Percentiles rank a stretch among this genome's conserved stretches.
Conservation (phyloP, 495 filamentous ascomycete species). For the Cercophora scortea region DNA sequence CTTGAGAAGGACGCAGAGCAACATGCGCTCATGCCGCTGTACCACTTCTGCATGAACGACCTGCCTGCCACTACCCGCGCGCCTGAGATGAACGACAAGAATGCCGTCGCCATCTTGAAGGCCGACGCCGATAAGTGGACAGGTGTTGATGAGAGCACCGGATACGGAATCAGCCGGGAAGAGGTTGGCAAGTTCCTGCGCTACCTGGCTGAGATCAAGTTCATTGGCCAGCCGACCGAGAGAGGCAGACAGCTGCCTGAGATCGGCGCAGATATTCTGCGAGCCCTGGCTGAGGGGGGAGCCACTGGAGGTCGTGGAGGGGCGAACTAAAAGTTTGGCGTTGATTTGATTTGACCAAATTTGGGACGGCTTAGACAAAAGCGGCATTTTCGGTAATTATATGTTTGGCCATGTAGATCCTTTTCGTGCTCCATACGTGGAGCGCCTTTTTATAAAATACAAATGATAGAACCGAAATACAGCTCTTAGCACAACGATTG, state of each 20-base stretch:
- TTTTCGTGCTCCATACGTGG: neutral
- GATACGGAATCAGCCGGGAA: conserved; percentile 57
- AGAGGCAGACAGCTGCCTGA: conserved; percentile 42
- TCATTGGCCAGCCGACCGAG: conserved; percentile 51
- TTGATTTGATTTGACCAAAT: neutral
- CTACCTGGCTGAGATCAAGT: conserved; percentile 64
- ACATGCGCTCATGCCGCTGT: conserved; percentile 76
- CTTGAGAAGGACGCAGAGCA: conserved; percentile 50
- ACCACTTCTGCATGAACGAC: conserved; percentile 74
- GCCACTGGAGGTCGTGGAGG: conserved; percentile 21
- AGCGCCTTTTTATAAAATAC: neutral
- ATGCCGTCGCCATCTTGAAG: conserved; percentile 56
- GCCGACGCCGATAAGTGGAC: conserved; percentile 53
- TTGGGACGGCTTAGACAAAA: neutral
- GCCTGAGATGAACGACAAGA: conserved; percentile 71
- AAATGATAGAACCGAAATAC: no score
- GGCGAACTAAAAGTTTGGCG: conserved; percentile 8
- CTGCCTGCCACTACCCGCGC: conserved; percentile 72
- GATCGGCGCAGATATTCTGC: conserved; percentile 44
- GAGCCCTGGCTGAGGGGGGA: conserved; percentile 28
- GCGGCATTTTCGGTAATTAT: neutral
- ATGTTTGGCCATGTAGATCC: neutral
- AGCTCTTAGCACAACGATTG: no score
- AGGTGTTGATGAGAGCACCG: conserved; percentile 53
- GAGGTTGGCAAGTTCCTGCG: conserved; percentile 65